phyloP scores from a whole-genome alignment of 2,329 filamentous ascomycete genomes.

The Passalora sequoiae region DNA sequence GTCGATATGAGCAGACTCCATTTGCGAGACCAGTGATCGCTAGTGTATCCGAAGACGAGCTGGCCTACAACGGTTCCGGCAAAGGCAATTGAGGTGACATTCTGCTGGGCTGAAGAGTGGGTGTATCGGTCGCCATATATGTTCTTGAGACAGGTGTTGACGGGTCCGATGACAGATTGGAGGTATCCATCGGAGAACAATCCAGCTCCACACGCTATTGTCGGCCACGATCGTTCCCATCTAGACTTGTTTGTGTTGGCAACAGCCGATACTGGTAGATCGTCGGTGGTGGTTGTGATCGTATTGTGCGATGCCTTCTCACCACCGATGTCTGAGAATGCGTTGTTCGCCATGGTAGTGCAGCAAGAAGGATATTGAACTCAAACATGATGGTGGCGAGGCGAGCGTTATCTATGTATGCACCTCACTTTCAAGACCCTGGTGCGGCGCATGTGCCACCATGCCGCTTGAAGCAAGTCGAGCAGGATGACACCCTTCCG shows the following conservation, averaged over 20 bases:
- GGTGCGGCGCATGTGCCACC: too few relatives aligned
- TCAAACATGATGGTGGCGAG: too few relatives aligned
- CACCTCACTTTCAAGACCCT: too few relatives aligned
- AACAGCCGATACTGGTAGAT: neutral
- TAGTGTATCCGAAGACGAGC: constrained; percentile 72
- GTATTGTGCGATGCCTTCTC: too few relatives aligned
- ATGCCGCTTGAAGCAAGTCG: too few relatives aligned
- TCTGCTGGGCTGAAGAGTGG: constrained; percentile 63
- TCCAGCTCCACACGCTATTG: constrained; percentile 82
- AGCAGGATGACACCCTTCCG: too few relatives aligned
- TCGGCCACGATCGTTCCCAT: constrained; percentile 46
- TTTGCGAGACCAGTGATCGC: constrained; percentile 79
- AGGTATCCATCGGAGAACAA: constrained; percentile 90
- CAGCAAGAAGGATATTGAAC: too few relatives aligned
- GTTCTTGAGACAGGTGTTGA: constrained; percentile 66
- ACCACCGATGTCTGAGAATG: too few relatives aligned
- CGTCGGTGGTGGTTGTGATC: neutral
- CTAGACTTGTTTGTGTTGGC: neutral
- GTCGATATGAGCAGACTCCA: constrained; percentile 78
- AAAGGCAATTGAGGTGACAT: constrained; percentile 72
- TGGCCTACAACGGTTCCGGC: constrained; percentile 80
- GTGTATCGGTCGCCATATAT: constrained; percentile 68
- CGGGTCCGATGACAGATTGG: constrained; percentile 85
- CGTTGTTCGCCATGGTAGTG: too few relatives aligned
- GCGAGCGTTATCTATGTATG: too few relatives aligned